Evolutionary conservation across 2,329 filamentous ascomycete genomes (phyloP).

Genomic region (Curvularia lunata): DNA sequence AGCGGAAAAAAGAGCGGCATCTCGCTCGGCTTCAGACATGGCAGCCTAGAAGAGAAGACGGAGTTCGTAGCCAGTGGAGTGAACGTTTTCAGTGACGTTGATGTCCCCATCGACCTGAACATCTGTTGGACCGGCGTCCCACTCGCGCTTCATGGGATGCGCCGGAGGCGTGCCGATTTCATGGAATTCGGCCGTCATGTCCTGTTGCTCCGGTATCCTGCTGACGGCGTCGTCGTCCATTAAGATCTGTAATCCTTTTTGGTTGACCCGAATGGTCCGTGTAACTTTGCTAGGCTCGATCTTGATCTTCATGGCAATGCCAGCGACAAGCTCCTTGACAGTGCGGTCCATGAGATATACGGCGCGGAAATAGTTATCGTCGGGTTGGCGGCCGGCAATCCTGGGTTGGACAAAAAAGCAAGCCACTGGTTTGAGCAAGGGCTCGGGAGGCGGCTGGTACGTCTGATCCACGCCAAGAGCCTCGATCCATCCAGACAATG

Average conservation of each 20-base stretch:
- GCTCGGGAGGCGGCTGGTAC: conserved; percentile 81
- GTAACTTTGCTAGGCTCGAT: conserved; percentile 75
- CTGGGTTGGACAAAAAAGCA: conserved; percentile 81
- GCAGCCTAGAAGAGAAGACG: conserved; percentile 54
- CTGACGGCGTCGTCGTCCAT: conserved; percentile 89
- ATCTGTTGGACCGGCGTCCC: conserved; percentile 57
- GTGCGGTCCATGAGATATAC: conserved; percentile 83
- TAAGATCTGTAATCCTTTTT: conserved; percentile 79
- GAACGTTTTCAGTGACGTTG: conserved; percentile 51
- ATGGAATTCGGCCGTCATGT: conserved; percentile 76
- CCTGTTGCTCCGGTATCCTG: conserved; percentile 86
- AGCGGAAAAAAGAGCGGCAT: conserved; percentile 15
- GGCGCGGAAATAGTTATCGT: conserved; percentile 77
- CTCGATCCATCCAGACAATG: conserved; percentile 83
- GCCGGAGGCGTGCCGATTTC: conserved; percentile 61
- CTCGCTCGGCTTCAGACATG: conserved; percentile 7
- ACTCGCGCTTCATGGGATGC: conserved; percentile 59
- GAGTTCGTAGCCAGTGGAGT: conserved; percentile 57
- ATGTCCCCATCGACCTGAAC: conserved; percentile 58
- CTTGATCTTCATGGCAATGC: conserved; percentile 79
- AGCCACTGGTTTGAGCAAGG: conserved; percentile 74
- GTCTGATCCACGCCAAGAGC: conserved; percentile 85
- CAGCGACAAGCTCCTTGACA: conserved; percentile 72
- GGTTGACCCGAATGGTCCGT: conserved; percentile 73
- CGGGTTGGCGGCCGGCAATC: conserved; percentile 55